Conservation (phyloP, 805 yeast genomes). For the Wickerhamiella sergipiensis region DNA sequence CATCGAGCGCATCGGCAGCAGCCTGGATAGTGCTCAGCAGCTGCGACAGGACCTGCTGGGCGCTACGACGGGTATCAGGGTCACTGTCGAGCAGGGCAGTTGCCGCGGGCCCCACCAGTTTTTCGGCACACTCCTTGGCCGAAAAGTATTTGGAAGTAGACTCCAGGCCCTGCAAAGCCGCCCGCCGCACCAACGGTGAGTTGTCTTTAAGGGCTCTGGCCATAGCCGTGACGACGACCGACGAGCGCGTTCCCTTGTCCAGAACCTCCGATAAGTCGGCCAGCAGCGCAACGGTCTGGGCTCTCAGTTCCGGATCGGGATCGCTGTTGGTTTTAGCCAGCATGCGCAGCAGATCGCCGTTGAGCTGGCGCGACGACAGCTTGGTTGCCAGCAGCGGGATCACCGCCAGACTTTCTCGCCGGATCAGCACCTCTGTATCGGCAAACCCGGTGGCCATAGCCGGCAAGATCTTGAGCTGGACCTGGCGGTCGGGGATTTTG, state of each 20-base stretch:
- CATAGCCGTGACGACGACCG: constrained; percentile 77
- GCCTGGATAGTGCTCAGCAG: constrained; percentile 42
- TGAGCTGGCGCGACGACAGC: constrained; percentile 65
- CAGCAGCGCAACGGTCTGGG: constrained; percentile 58
- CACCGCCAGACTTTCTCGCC: constrained; percentile 68
- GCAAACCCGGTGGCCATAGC: constrained; percentile 66
- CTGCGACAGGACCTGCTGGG: constrained; percentile 49
- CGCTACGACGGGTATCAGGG: constrained; percentile 54
- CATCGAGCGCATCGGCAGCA: constrained; percentile 29
- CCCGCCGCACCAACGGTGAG: constrained; percentile 56
- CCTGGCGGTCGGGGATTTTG: constrained; percentile 40
- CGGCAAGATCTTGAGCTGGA: constrained; percentile 56
- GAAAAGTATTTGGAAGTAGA: constrained; percentile 51
- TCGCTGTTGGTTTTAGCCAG: constrained; percentile 77
- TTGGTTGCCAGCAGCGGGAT: constrained; percentile 44
- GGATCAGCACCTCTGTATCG: constrained; percentile 68
- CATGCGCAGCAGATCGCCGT: constrained; percentile 68
- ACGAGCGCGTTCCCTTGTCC: constrained; percentile 43
- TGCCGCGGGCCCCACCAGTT: constrained; percentile 71
- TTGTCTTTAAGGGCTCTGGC: constrained; percentile 73
- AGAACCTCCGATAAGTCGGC: constrained; percentile 50
- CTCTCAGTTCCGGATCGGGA: constrained; percentile 59
- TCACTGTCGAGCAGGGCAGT: constrained; percentile 71
- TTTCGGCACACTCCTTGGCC: constrained; percentile 64
- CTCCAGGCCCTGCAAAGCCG: constrained; percentile 63